Percentiles rank a stretch among this genome's conserved stretches.
These are phyloP conservation scores for Lentinula detonsa DNA, from an alignment of 768 basidiomycete genomes.

Conservation along the genomic window DNA sequence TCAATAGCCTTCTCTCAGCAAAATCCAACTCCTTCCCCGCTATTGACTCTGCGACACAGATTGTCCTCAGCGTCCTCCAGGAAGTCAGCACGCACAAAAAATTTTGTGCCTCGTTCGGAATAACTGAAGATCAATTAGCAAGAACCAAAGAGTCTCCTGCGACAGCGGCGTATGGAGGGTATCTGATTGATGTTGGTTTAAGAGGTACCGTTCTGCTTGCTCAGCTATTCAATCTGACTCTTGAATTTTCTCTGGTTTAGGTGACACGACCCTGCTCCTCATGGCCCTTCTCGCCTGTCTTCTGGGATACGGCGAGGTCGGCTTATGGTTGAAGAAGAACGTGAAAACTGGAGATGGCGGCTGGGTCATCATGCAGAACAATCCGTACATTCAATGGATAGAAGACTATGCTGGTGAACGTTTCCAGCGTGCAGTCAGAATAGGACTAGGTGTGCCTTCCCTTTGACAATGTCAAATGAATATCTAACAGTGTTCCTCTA, in stretches of 20 bases:
- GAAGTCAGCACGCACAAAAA: constrained; percentile 70
- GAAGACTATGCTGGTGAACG: constrained; percentile 70
- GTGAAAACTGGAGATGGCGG: constrained; percentile 30
- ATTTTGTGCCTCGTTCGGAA: constrained; percentile 68
- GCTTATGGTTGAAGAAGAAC: constrained; percentile 65
- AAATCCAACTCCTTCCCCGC: constrained; percentile 63
- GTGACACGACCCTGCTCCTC: constrained; percentile 65
- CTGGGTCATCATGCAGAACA: constrained; percentile 58
- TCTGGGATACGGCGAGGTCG: constrained; percentile 90
- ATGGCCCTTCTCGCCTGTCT: constrained; percentile 84
- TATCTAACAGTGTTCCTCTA: not conserved
- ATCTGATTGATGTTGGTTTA: constrained; percentile 72
- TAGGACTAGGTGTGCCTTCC: constrained; percentile 59
- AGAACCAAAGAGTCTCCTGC: constrained; percentile 58
- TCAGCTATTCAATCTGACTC: not conserved
- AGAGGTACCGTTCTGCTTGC: constrained; percentile 36
- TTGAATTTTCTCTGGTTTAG: constrained; percentile 22
- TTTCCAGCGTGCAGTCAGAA: constrained; percentile 68
- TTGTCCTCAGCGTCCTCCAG: constrained; percentile 54
- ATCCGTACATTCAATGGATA: constrained; percentile 74
- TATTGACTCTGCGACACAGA: constrained; percentile 58
- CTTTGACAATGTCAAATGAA: constrained; percentile 16
- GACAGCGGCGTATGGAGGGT: constrained; percentile 84
- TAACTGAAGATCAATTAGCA: constrained; percentile 54
- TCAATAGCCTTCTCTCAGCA: constrained; percentile 60